Percentiles rank a stretch among this genome's conserved stretches.
Conservation (phyloP, 2,329 filamentous ascomycete genomes). For the Fusarium buharicum region DNA sequence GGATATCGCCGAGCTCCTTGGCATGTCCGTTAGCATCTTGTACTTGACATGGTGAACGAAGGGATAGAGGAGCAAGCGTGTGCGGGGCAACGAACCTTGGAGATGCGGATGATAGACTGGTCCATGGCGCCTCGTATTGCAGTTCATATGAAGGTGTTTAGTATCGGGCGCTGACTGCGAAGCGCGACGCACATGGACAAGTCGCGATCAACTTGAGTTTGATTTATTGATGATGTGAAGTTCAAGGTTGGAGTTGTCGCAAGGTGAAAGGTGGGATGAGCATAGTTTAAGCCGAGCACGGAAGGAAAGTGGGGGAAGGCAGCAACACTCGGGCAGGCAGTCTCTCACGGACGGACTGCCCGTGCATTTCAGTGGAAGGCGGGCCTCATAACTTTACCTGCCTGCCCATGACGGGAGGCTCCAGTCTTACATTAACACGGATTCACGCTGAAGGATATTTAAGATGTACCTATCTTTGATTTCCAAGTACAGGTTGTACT, state of each 20-base stretch:
- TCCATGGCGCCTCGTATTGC: slow-evolving; percentile 59
- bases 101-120: slow-evolving; percentile 88
- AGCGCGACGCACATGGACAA: slow-evolving; percentile 31
- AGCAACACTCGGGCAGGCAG: too few relatives aligned
- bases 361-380: not conserved
- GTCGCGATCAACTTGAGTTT: slow-evolving; percentile 5
- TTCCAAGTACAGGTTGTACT: too few relatives aligned
- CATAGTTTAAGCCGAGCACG: slow-evolving; percentile 23
- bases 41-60: slow-evolving; percentile 29
- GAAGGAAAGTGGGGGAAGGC: slow-evolving; percentile 37
- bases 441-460: not conserved
- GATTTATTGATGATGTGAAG: slow-evolving; percentile 2
- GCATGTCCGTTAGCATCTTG: slow-evolving; percentile 28
- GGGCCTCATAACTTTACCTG: not conserved
- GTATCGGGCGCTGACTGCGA: slow-evolving; percentile 3
- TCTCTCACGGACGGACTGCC: not conserved
- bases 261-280: slow-evolving; percentile 24
- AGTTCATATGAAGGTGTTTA: slow-evolving; percentile 12
- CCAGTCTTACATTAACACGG: not conserved
- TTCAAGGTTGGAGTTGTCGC: slow-evolving; percentile 18
- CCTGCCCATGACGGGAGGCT: too few relatives aligned
- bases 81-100: slow-evolving; percentile 67
- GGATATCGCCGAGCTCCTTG: slow-evolving; percentile 86
- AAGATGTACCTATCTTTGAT: too few relatives aligned
- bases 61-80: slow-evolving; percentile 25